Base-by-base conservation (phyloP, 345 rosid genomes). In the Draba incana region DNA sequence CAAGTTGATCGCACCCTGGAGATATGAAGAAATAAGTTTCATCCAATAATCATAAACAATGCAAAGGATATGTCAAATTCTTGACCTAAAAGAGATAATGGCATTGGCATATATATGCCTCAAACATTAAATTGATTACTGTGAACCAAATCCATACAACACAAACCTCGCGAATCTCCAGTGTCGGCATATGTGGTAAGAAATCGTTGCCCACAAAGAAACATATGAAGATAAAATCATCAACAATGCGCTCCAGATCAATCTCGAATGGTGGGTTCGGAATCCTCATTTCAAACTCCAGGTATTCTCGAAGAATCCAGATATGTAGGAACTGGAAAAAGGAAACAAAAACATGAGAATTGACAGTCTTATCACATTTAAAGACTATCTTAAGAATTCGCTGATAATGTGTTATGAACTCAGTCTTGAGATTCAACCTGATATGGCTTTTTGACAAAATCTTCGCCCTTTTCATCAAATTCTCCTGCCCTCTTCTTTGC, bases 171-270 rank as follows among this genome's bases (percentile, higher is more conserved):
- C 96, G 88, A 79, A 94, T 94, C 86, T 94, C 99, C 76, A 94
- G 56, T 2, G 99, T 92, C 2, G 99, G 99, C 99, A 94, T 94
- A 73, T 94, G 98, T 12, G 99, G 99, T 77, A 94, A 81, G 71
- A 94, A 94, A 81, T 94, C 99, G 75, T 94, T 94, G 64, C 99
- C 99, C 63, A 92, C 99, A 64, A 94, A 94, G 82, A 94, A 94
- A 79, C 99, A 94, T 48, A 94, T 89, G 88, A 94, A 94, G 76
- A 92, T 88, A 75, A 94, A 94, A 81, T 94, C 99, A 78, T 94
- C 99, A 84, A 89, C 92, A 69, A 88, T 79, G 57, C 94, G 80
- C 76, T 94, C 99, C 13, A 92, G 47, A 78, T 94, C 99, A 61
- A 86, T 77, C 81, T 86, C 66, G 28, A 84, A 88, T 28, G 98